Conservation (phyloP, 2,329 filamentous ascomycete species). For the Emmonsia crescens region DNA sequence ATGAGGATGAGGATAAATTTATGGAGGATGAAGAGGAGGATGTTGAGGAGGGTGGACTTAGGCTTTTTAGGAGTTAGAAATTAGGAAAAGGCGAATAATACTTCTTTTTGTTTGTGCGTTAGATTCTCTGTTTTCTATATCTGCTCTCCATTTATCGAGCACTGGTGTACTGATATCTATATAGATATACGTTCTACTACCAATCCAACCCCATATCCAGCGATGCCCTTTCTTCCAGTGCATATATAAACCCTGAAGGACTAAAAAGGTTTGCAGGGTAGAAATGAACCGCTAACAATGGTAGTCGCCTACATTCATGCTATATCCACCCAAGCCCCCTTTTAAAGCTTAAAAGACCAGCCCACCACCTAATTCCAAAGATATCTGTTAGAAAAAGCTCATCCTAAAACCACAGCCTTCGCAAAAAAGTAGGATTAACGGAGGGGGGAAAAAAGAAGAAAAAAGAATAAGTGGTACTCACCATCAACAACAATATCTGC, state of each 20-base stretch:
- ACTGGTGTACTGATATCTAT: not conserved
- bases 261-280: not conserved
- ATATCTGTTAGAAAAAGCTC: not conserved
- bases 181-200: not conserved
- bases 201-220: not conserved
- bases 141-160: not conserved
- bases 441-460: not conserved
- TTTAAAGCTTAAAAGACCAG: not conserved
- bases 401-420: no score
- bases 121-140: not conserved
- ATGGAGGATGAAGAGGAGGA: constrained; percentile 25
- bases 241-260: not conserved
- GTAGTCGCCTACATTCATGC: not conserved
- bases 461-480: constrained; percentile 19
- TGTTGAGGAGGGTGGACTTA: constrained; percentile 23
- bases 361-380: not conserved
- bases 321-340: not conserved
- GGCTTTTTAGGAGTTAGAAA: constrained; percentile 21
- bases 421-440: no score
- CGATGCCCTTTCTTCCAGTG: not conserved
- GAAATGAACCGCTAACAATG: not conserved
- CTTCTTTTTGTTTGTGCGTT: not conserved
- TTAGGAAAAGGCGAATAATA: not conserved
- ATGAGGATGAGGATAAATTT: constrained; percentile 39
- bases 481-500: constrained; percentile 57